Conservation (phyloP, 495 filamentous ascomycete species). For the Massariosphaeria phaeospora region DNA sequence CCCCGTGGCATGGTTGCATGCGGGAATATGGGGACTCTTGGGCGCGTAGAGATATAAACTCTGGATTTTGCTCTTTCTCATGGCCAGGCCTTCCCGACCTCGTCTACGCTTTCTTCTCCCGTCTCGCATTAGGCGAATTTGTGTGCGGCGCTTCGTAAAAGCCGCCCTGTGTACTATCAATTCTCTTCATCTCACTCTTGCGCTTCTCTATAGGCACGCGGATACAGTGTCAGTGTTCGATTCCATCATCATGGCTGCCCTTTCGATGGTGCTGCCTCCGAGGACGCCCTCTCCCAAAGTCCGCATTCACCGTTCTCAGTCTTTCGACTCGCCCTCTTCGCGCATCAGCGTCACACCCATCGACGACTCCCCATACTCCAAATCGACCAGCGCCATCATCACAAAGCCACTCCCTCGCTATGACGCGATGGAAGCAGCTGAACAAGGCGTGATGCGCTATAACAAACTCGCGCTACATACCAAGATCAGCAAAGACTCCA, state of each 20-base stretch:
- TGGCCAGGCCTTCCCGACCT: too few relatives aligned
- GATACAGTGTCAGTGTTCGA: neutral
- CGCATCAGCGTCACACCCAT: constrained; percentile 25
- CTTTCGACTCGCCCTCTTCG: constrained; percentile 25
- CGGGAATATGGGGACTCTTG: neutral
- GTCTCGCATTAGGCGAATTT: too few relatives aligned
- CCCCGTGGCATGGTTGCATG: neutral
- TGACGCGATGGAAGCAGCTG: constrained; percentile 15
- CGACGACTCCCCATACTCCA: constrained; percentile 24
- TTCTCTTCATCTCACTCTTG: neutral
- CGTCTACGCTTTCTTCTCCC: neutral
- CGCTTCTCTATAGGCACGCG: neutral
- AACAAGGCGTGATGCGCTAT: neutral
- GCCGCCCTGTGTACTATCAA: constrained; percentile 2
- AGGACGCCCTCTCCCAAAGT: constrained; percentile 27
- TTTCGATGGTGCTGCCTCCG: neutral
- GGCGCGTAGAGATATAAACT: constrained; percentile 14
- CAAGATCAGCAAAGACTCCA: constrained; percentile 16
- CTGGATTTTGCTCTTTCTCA: constrained; percentile 2
- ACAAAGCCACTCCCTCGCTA: constrained; percentile 1
- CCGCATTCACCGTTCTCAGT: constrained; percentile 27
- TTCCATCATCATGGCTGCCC: constrained; percentile 14
- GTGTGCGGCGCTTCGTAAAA: too few relatives aligned
- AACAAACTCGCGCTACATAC: constrained; percentile 6
- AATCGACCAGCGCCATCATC: constrained; percentile 5